These are phyloP conservation scores for Amylocarpus encephaloides DNA, from an alignment of 2,329 filamentous ascomycete genomes.

Conservation along the genomic window DNA sequence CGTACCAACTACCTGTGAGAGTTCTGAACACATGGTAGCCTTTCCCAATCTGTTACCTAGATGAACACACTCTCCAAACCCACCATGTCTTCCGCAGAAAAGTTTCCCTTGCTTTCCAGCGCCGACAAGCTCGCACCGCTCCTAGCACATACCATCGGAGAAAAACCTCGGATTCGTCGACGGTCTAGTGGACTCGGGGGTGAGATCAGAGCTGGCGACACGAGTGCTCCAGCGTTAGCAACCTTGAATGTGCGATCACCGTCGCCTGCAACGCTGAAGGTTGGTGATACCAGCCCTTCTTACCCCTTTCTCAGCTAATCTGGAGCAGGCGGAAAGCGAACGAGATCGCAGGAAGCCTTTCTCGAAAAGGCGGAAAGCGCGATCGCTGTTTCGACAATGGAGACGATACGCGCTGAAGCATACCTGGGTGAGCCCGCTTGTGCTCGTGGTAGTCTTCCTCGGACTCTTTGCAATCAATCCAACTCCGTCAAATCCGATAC, in stretches of 20 bases:
- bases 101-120: slow-evolving; percentile 25
- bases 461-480: slow-evolving; percentile 70
- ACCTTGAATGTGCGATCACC: slow-evolving; percentile 34
- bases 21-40: background rate
- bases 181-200: slow-evolving; percentile 43
- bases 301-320: slow-evolving; percentile 4
- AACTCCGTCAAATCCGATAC: slow-evolving; percentile 67
- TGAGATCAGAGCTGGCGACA: slow-evolving; percentile 46
- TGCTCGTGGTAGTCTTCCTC: slow-evolving; percentile 58
- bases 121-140: slow-evolving; percentile 23
- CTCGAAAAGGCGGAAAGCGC: slow-evolving; percentile 31
- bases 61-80: background rate
- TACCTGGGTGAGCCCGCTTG: slow-evolving; percentile 60
- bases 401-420: slow-evolving; percentile 48
- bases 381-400: slow-evolving; percentile 35
- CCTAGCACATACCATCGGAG: slow-evolving; percentile 12
- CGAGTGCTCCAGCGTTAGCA: slow-evolving; percentile 42
- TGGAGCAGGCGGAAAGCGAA: slow-evolving; percentile 26
- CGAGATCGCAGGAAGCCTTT: slow-evolving; percentile 30
- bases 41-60: background rate
- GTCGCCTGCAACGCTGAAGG: slow-evolving; percentile 24
- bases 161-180: slow-evolving; percentile 33
- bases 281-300: slow-evolving; percentile 9
- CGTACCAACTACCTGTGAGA: too few relatives aligned
- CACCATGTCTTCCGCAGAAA: slow-evolving; percentile 18